phyloP scores from a whole-genome alignment of 2,329 filamentous ascomycete species.

The Chalara sp. region DNA sequence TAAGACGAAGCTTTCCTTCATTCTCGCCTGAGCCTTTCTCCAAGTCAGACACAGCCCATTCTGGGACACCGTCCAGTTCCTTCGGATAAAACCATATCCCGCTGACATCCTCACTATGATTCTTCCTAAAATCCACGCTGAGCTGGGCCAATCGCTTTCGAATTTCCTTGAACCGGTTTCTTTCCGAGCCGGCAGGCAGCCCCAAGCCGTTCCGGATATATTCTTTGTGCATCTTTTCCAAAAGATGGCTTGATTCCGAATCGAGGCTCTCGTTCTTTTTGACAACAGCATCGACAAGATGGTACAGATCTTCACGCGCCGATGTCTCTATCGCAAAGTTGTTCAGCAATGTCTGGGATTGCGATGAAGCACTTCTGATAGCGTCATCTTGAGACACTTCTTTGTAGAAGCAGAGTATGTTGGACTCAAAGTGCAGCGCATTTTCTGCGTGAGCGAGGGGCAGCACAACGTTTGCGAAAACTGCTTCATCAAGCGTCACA shows the following conservation, averaged over 20 bases:
- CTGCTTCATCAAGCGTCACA: slow-evolving; percentile 40
- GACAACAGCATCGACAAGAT: slow-evolving; percentile 49
- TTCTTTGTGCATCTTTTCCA: slow-evolving; percentile 69
- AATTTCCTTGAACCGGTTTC: background rate
- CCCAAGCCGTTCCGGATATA: slow-evolving; percentile 69
- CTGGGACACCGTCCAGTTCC: background rate
- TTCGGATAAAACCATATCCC: background rate
- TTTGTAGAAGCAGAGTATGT: slow-evolving; percentile 62
- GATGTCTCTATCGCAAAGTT: slow-evolving; percentile 68
- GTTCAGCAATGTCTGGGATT: slow-evolving; percentile 64
- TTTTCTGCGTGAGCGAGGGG: slow-evolving; percentile 71
- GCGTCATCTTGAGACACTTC: slow-evolving; percentile 61
- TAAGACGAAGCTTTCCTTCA: slow-evolving; percentile 41
- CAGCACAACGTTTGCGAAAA: slow-evolving; percentile 41
- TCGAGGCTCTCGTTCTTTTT: slow-evolving; percentile 53
- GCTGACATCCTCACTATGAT: background rate
- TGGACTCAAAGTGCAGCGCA: slow-evolving; percentile 31
- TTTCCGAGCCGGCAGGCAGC: slow-evolving; percentile 27
- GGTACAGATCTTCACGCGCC: slow-evolving; percentile 75
- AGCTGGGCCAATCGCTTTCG: background rate
- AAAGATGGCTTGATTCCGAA: slow-evolving; percentile 56
- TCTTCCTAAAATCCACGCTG: background rate
- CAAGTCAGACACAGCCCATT: background rate
- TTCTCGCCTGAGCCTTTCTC: background rate
- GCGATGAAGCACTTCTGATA: slow-evolving; percentile 65